Evolutionary conservation across 2,329 filamentous ascomycete genomes (phyloP).

Genomic region (Davidsoniella eucalypti): DNA sequence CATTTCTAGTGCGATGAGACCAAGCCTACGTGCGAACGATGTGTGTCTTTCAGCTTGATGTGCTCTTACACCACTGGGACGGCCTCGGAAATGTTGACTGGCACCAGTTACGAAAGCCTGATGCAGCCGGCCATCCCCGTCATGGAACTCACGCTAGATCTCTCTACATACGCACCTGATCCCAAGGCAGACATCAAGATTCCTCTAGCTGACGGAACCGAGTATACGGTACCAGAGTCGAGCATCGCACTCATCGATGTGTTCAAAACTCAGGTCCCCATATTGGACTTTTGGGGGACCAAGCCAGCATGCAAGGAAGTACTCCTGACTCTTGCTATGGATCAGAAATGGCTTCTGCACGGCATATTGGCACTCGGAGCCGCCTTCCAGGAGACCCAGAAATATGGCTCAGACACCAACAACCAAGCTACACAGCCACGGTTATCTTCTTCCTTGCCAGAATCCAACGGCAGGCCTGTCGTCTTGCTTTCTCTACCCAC

Average conservation of each 20-base stretch:
- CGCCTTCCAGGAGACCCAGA: conserved; percentile 13
- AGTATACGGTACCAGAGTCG: neutral
- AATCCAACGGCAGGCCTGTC: too few species aligned
- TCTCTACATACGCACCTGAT: neutral
- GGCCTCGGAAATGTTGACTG: neutral
- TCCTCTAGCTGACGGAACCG: conserved; percentile 3
- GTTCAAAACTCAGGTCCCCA: neutral
- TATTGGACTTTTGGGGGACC: neutral
- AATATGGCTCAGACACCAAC: too few species aligned
- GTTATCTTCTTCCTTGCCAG: neutral
- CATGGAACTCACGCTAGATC: neutral
- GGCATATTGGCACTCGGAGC: conserved; percentile 12
- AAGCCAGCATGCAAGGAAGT: neutral
- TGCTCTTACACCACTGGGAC: conserved; percentile 28
- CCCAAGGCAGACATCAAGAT: neutral
- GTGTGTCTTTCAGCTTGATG: conserved; percentile 27
- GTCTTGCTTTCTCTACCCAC: too few species aligned
- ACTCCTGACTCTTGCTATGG: conserved; percentile 14
- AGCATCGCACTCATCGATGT: neutral
- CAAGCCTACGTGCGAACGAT: conserved; percentile 32
- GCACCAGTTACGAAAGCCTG: neutral
- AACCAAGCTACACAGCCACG: neutral
- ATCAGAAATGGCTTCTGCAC: conserved; percentile 12
- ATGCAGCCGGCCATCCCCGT: conserved; percentile 6
- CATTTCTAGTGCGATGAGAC: conserved; percentile 34